phyloP scores from a whole-genome alignment of 345 rosid genomes.

The Arabis hirsuta region DNA sequence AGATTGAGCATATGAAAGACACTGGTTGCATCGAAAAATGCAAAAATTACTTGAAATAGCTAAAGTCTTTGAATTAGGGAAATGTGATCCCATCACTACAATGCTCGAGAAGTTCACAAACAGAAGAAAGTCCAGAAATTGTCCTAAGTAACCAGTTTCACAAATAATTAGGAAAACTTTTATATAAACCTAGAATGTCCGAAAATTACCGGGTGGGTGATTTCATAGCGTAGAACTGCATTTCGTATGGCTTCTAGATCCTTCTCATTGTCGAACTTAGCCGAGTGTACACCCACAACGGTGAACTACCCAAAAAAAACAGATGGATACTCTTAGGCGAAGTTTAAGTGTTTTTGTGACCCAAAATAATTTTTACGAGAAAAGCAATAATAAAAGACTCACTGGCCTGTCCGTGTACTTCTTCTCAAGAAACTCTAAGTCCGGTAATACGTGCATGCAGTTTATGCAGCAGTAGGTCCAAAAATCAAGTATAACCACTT shows the following conservation, averaged over 20 bases:
- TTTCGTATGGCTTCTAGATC: slow-evolving; percentile 92
- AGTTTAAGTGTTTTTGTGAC: not conserved
- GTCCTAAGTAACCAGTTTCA: not conserved
- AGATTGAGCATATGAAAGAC: not conserved
- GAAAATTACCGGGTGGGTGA: slow-evolving; percentile 77
- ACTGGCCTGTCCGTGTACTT: slow-evolving; percentile 90
- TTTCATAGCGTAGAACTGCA: slow-evolving; percentile 85
- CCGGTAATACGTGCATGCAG: slow-evolving; percentile 94
- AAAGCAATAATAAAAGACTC: slow-evolving; percentile 38
- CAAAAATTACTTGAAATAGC: not conserved
- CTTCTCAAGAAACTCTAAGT: slow-evolving; percentile 84
- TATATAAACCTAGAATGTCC: too few species aligned
- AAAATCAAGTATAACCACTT: slow-evolving; percentile 91
- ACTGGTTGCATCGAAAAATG: not conserved
- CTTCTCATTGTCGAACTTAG: slow-evolving; percentile 96
- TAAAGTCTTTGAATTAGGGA: not conserved
- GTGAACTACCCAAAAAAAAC: slow-evolving; percentile 58
- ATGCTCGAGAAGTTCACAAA: slow-evolving; percentile 1
- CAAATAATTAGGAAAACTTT: not conserved
- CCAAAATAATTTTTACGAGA: slow-evolving; percentile 4
- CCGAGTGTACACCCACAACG: slow-evolving; percentile 97
- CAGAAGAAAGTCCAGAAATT: not conserved
- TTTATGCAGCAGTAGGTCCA: slow-evolving; percentile 99
- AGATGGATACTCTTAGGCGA: slow-evolving; percentile 13
- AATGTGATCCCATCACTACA: slow-evolving; percentile 15